These are phyloP conservation scores for Suhomyces bokatorum DNA, from an alignment of 1,139 yeast genomes.

Conservation along the genomic window DNA sequence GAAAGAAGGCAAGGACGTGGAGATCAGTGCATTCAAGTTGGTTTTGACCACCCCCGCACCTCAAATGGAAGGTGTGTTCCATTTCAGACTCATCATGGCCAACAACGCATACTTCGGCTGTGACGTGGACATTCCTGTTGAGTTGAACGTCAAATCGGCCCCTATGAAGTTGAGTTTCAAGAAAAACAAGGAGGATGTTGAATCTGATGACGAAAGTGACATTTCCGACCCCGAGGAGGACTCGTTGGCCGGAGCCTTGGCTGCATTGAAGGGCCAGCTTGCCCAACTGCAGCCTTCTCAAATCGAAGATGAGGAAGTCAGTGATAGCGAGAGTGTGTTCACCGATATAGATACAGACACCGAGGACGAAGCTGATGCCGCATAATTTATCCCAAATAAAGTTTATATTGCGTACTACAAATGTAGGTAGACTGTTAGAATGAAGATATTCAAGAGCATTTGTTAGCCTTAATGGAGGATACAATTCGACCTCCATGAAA, in stretches of 20 bases:
- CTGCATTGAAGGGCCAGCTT: conserved; percentile 56
- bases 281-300: conserved; percentile 35
- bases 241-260: conserved; percentile 64
- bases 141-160: conserved; percentile 58
- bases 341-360: conserved; percentile 55
- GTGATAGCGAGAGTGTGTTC: conserved; percentile 42
- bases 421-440: too few species aligned
- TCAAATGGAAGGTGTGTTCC: conserved; percentile 56
- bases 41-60: conserved; percentile 77
- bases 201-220: conserved; percentile 47
- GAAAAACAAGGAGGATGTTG: conserved; percentile 30
- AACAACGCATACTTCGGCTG: conserved; percentile 70
- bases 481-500: too few species aligned
- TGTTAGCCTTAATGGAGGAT: too few species aligned
- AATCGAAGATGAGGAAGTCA: conserved; percentile 31
- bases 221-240: conserved; percentile 69
- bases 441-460: too few species aligned
- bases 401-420: background rate
- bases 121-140: conserved; percentile 68
- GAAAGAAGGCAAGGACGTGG: conserved; percentile 50
- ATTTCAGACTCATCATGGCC: conserved; percentile 64
- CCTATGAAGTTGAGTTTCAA: conserved; percentile 28
- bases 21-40: conserved; percentile 70
- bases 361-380: conserved; percentile 49
- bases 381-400: background rate